phyloP scores from a whole-genome alignment of 345 rosid species.

The Excoecaria agallocha region DNA sequence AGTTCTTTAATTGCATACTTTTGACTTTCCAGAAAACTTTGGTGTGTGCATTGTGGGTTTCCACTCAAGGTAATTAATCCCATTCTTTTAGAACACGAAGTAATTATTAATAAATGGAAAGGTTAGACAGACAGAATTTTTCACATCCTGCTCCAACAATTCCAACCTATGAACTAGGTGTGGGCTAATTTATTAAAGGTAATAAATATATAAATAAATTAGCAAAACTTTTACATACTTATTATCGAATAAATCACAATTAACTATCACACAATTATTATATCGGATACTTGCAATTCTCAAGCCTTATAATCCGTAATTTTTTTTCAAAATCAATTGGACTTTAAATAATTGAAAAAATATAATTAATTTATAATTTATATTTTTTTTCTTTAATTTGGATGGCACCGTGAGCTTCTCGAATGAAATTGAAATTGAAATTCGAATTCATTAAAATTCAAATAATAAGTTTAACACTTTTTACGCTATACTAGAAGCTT shows the following conservation, averaged over 20 bases:
- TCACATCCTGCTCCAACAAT: slow-evolving; percentile 25
- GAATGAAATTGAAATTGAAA: no score
- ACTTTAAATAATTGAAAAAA: no score
- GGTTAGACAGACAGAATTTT: slow-evolving; percentile 12
- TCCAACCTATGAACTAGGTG: slow-evolving; percentile 17
- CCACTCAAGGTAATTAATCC: slow-evolving; percentile 12
- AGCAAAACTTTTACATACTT: no score
- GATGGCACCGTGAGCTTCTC: no score
- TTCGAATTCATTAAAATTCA: not conserved
- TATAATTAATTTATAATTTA: no score
- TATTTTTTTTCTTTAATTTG: no score
- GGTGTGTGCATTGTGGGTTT: slow-evolving; percentile 8
- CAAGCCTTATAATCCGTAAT: no score
- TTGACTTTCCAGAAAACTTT: not conserved
- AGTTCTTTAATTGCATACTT: not conserved
- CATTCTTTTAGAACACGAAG: not conserved
- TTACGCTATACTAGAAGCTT: slow-evolving; percentile 20
- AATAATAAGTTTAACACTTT: slow-evolving; percentile 15
- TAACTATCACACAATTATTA: no score
- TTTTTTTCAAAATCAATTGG: no score
- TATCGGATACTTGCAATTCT: no score
- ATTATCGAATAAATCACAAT: no score
- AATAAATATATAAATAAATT: no score
- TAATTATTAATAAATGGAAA: not conserved
- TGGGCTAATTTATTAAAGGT: slow-evolving; percentile 21